These are phyloP conservation scores for Phytophthora tubulina DNA, from an alignment of 352 stramenopile genomes.

Conservation along the genomic window DNA sequence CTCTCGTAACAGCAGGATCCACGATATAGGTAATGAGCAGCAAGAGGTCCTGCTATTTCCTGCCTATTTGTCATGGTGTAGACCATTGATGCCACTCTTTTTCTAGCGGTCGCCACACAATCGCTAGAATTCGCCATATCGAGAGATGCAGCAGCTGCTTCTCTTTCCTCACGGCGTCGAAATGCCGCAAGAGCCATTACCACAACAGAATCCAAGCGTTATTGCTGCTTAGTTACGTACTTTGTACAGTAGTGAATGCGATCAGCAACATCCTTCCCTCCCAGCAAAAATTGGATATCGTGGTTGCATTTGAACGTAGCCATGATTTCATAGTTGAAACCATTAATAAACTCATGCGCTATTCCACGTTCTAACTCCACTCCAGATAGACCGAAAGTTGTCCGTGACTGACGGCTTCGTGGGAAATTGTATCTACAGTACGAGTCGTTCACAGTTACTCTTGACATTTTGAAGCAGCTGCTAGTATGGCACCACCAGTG, in stretches of 20 bases:
- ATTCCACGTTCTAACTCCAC: not conserved
- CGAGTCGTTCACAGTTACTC: not conserved
- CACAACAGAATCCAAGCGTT: not conserved
- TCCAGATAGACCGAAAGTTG: not conserved
- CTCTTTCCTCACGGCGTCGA: not conserved
- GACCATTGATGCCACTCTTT: conserved; percentile 14
- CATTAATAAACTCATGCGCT: conserved; percentile 14
- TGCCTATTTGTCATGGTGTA: not conserved
- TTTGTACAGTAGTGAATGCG: conserved; percentile 9
- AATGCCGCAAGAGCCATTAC: not conserved
- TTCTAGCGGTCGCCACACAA: not conserved
- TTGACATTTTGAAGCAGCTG: conserved; percentile 3
- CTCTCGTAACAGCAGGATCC: not conserved
- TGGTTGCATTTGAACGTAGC: conserved; percentile 13
- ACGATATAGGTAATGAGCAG: not conserved
- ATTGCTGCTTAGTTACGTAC: not conserved
- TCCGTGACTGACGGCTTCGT: not conserved
- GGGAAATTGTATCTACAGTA: not conserved
- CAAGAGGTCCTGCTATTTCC: not conserved
- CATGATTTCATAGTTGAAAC: conserved; percentile 22
- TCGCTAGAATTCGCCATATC: not conserved
- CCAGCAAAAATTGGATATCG: not conserved
- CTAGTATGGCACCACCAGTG: conserved; percentile 20
- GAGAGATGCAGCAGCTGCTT: not conserved
- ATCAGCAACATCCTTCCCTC: not conserved